Evolutionary conservation across 108 stramenopile genomes (phyloP).

Genomic region (Fistulifera pelliculosa): DNA sequence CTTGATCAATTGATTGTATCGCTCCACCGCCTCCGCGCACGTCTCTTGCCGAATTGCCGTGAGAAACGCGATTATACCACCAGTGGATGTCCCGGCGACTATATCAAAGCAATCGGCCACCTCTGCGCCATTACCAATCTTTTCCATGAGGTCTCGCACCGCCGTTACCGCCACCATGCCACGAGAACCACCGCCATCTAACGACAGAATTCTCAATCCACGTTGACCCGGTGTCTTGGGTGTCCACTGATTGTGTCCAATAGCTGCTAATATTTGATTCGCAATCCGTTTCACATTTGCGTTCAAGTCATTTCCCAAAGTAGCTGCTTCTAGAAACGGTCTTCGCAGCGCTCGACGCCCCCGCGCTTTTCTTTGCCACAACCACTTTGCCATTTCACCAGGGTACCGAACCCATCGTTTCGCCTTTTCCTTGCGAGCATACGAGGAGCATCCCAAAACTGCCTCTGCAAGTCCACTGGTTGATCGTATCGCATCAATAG

Average conservation of each 20-base stretch:
- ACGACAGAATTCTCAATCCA: constrained; percentile 29
- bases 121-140: constrained; percentile 58
- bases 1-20: constrained; percentile 67
- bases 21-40: constrained; percentile 44
- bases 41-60: constrained; percentile 66
- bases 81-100: constrained; percentile 77
- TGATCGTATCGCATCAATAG: constrained; percentile 50
- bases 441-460: constrained; percentile 54
- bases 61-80: constrained; percentile 73
- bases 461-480: constrained; percentile 58
- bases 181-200: constrained; percentile 74
- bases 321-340: constrained; percentile 38
- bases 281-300: constrained; percentile 61
- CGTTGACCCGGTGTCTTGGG: constrained; percentile 58
- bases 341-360: not conserved
- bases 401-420: constrained; percentile 50
- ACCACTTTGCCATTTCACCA: constrained; percentile 25
- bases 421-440: constrained; percentile 25
- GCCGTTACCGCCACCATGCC: constrained; percentile 75
- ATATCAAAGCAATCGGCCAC: constrained; percentile 77
- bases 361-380: constrained; percentile 6
- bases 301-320: constrained; percentile 21
- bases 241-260: constrained; percentile 75
- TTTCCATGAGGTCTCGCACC: constrained; percentile 42
- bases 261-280: constrained; percentile 73